Conservation (phyloP, 768 basidiomycete genomes). For the Pleurotus sapidus region DNA sequence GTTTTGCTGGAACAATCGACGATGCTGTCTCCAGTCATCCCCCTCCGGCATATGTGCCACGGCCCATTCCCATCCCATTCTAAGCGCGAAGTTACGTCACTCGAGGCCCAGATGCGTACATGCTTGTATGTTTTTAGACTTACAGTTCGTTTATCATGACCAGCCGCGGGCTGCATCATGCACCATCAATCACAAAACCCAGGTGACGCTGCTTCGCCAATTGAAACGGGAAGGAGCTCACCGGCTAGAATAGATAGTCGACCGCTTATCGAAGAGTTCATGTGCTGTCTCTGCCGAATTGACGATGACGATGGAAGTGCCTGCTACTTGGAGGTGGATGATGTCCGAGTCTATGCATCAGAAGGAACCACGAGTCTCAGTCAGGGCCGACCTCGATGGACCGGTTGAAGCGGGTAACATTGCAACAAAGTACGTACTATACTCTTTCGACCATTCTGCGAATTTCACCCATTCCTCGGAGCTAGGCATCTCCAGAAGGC, state of each 20-base stretch:
- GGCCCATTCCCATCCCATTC: slow-evolving; percentile 22
- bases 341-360: slow-evolving; percentile 18
- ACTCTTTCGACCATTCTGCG: slow-evolving; percentile 18
- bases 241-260: slow-evolving; percentile 20
- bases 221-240: not conserved
- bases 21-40: slow-evolving; percentile 17
- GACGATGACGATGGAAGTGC: slow-evolving; percentile 24
- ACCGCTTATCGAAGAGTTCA: slow-evolving; percentile 19
- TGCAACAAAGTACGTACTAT: slow-evolving; percentile 11
- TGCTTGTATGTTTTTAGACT: not conserved
- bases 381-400: too few relatives aligned
- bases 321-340: slow-evolving; percentile 18
- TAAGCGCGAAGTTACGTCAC: slow-evolving; percentile 9
- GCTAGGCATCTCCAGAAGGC: slow-evolving; percentile 18
- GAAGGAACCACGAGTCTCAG: slow-evolving; percentile 8
- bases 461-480: slow-evolving; percentile 18
- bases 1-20: slow-evolving; percentile 20
- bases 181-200: not conserved
- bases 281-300: slow-evolving; percentile 21
- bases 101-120: not conserved
- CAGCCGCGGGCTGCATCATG: slow-evolving; percentile 24
- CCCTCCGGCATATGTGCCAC: slow-evolving; percentile 21
- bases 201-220: slow-evolving; percentile 14
- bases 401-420: slow-evolving; percentile 10
- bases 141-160: slow-evolving; percentile 19